Conservation (phyloP, 1,139 yeast species). For the Debaryomycetaceae sp. region DNA sequence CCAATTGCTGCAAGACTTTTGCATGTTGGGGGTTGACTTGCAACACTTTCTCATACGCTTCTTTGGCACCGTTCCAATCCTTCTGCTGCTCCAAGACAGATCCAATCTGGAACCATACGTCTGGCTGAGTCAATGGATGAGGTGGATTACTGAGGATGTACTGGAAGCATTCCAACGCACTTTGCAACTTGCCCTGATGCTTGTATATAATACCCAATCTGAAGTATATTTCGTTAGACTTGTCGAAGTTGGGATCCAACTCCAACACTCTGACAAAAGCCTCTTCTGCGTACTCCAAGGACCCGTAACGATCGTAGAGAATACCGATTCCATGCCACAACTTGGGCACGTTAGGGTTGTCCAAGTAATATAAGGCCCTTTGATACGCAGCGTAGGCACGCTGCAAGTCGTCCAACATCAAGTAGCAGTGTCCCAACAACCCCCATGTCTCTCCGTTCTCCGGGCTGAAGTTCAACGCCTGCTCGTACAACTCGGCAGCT, state of each 20-base stretch:
- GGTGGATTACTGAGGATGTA: slow-evolving; percentile 91
- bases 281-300: slow-evolving; percentile 95
- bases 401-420: slow-evolving; percentile 94
- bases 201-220: slow-evolving; percentile 95
- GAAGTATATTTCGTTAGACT: slow-evolving; percentile 94
- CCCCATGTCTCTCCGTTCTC: slow-evolving; percentile 98
- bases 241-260: slow-evolving; percentile 92
- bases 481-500: slow-evolving; percentile 91
- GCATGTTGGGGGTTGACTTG: slow-evolving; percentile 92
- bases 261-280: slow-evolving; percentile 95
- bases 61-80: slow-evolving; percentile 88
- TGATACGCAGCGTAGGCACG: slow-evolving; percentile 96
- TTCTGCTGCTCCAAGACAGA: slow-evolving; percentile 92
- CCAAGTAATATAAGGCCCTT: slow-evolving; percentile 86
- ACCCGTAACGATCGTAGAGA: slow-evolving; percentile 91
- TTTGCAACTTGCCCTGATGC: slow-evolving; percentile 83
- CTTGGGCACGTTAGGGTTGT: slow-evolving; percentile 93
- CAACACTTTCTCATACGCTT: slow-evolving; percentile 90
- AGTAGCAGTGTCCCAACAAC: slow-evolving; percentile 89
- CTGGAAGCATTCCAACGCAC: slow-evolving; percentile 90
- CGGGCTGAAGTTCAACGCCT: slow-evolving; percentile 76
- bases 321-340: slow-evolving; percentile 99
- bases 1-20: slow-evolving; percentile 91
- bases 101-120: slow-evolving; percentile 98
- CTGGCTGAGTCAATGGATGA: slow-evolving; percentile 91